Conservation (phyloP, 2,329 filamentous ascomycete genomes). For the Coccinonectria pachysandricola region DNA sequence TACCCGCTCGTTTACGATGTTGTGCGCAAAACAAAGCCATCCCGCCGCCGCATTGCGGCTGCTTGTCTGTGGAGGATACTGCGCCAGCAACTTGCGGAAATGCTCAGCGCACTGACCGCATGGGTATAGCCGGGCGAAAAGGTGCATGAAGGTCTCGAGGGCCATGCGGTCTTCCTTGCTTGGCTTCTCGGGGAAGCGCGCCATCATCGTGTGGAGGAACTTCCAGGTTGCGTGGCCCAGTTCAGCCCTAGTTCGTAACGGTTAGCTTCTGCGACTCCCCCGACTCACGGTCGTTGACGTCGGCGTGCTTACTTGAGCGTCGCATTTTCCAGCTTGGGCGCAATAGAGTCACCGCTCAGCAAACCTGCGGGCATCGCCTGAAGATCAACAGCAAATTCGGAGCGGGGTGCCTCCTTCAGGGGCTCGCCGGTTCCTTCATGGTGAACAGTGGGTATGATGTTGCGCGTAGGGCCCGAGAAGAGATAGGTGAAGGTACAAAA, state of each 20-base stretch:
- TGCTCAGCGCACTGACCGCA: constrained; percentile 61
- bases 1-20: constrained; percentile 54
- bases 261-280: constrained; percentile 5
- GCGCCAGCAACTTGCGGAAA: constrained; percentile 50
- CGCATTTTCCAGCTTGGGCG: constrained; percentile 72
- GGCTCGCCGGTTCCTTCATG: constrained; percentile 12
- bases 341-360: constrained; percentile 60
- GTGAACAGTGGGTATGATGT: constrained; percentile 11
- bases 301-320: constrained; percentile 54
- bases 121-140: constrained; percentile 60
- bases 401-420: constrained; percentile 16
- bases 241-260: constrained; percentile 37
- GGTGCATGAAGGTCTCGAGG: constrained; percentile 53
- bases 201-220: constrained; percentile 61
- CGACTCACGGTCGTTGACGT: background rate
- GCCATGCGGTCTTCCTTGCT: constrained; percentile 51
- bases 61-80: constrained; percentile 56
- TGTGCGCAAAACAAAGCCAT: constrained; percentile 60
- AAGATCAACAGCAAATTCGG: constrained; percentile 29
- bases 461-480: constrained; percentile 36
- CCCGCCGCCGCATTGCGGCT: constrained; percentile 53
- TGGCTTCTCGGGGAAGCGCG: constrained; percentile 57
- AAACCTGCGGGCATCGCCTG: constrained; percentile 35
- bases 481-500: constrained; percentile 50
- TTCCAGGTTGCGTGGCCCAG: constrained; percentile 61